Percentiles rank a stretch among this genome's conserved stretches.
phyloP scores from a whole-genome alignment of 2,329 filamentous ascomycete species.

The Zymoseptoria brevis region DNA sequence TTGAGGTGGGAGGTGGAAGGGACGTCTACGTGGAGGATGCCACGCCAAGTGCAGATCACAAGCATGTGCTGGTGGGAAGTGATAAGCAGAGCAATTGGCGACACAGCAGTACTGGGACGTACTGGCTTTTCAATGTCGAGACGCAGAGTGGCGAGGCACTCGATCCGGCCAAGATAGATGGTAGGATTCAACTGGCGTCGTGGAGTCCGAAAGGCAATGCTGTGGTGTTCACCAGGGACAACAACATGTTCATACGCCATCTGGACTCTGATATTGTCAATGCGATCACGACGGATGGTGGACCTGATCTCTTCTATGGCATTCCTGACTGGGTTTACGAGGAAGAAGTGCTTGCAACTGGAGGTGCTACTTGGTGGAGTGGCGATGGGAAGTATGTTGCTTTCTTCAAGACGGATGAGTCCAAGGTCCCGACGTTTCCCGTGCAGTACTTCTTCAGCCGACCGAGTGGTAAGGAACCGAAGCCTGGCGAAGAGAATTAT shows the following conservation, averaged over 20 bases:
- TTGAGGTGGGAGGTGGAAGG: constrained; percentile 50
- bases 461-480: constrained; percentile 64
- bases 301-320: constrained; percentile 84
- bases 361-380: constrained; percentile 92
- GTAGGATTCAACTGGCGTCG: constrained; percentile 69
- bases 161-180: constrained; percentile 58
- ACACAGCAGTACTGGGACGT: constrained; percentile 76
- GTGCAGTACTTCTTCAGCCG: constrained; percentile 87
- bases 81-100: constrained; percentile 71
- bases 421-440: constrained; percentile 80
- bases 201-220: constrained; percentile 87
- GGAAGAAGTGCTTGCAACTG: constrained; percentile 70
- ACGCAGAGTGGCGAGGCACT: constrained; percentile 70
- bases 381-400: constrained; percentile 81
- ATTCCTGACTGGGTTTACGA: constrained; percentile 97
- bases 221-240: constrained; percentile 79
- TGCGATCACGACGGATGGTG: constrained; percentile 79
- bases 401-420: constrained; percentile 90
- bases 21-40: constrained; percentile 52
- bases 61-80: constrained; percentile 76
- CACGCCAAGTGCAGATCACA: constrained; percentile 74
- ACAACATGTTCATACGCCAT: constrained; percentile 79
- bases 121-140: constrained; percentile 87
- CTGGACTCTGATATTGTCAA: constrained; percentile 52
- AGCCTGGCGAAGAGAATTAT: constrained; percentile 72